These are phyloP conservation scores for Carex parvula DNA, from an alignment of 176 grass and related monocot genomes.

Conservation along the genomic window DNA sequence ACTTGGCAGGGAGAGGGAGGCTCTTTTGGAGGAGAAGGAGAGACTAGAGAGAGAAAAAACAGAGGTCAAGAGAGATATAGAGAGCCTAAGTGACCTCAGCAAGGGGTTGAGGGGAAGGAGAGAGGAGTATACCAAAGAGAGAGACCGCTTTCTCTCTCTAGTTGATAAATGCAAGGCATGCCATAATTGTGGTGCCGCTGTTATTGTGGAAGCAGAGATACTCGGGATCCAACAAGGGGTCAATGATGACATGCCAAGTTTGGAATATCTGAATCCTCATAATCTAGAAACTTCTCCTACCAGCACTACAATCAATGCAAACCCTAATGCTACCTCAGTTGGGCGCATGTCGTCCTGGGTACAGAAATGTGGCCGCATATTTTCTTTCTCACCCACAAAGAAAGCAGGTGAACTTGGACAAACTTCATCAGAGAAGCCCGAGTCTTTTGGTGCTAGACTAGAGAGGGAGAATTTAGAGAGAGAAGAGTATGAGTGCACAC, in stretches of 20 bases:
- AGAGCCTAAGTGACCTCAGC: conserved; percentile 58
- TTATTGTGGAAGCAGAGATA: conserved; percentile 56
- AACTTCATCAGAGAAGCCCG: conserved; percentile 33
- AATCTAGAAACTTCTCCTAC: conserved; percentile 26
- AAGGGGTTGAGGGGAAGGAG: conserved; percentile 58
- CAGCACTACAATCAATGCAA: conserved; percentile 27
- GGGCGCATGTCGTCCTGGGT: conserved; percentile 57
- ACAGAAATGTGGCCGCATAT: conserved; percentile 74
- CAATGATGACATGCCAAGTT: conserved; percentile 50
- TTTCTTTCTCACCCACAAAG: conserved; percentile 64
- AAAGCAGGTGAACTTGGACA: conserved; percentile 44
- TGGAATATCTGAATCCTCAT: conserved; percentile 35
- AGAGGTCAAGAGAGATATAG: conserved; percentile 79
- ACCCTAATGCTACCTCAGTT: conserved; percentile 40
- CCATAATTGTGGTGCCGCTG: conserved; percentile 62
- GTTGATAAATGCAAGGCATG: conserved; percentile 67
- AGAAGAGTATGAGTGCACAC: conserved; percentile 60
- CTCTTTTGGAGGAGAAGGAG: conserved; percentile 42
- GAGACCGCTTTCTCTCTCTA: conserved; percentile 38
- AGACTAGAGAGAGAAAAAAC: conserved; percentile 63
- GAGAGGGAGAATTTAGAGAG: conserved; percentile 58
- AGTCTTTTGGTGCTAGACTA: conserved; percentile 50
- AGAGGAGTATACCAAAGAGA: conserved; percentile 66
- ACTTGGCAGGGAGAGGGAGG: conserved; percentile 52
- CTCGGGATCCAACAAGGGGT: conserved; percentile 35